Percentiles rank a stretch among this genome's conserved stretches.
Evolutionary conservation across 441 rosid species (phyloP).

Genomic region (Gossypium schwendimanii): DNA sequence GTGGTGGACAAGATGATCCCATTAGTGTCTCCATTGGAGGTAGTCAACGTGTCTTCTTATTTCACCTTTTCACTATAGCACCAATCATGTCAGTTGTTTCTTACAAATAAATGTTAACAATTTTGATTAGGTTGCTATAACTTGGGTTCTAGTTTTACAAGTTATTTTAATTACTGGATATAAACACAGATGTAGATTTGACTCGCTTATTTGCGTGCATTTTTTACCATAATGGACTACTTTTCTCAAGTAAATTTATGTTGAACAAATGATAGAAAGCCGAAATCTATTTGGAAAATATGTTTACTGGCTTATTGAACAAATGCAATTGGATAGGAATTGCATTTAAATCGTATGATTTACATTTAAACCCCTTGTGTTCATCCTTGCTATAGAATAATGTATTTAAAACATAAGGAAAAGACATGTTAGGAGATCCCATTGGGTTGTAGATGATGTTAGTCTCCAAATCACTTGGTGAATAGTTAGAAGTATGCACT

Average conservation of each 20-base stretch:
- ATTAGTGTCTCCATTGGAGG: constrained; percentile 87
- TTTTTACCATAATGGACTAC: neutral
- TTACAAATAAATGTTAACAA: neutral
- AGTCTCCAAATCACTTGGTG: neutral
- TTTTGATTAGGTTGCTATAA: neutral
- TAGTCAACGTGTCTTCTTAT: constrained; percentile 21
- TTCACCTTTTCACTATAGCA: neutral
- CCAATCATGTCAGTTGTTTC: neutral
- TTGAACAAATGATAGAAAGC: neutral
- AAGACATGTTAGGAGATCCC: neutral
- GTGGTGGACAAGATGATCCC: constrained; percentile 82
- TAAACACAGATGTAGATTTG: neutral
- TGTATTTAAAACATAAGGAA: neutral
- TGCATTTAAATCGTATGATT: neutral
- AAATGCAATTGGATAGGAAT: neutral
- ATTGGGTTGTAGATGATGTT: neutral
- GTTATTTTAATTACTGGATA: neutral
- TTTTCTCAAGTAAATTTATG: neutral
- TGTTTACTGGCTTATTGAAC: neutral
- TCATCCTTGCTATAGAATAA: neutral
- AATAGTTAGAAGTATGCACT: neutral
- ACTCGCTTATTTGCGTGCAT: neutral
- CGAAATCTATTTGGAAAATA: neutral
- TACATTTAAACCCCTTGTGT: neutral
- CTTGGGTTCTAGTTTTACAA: neutral